These are phyloP conservation scores for Hypoxylon trugodes DNA, from an alignment of 495 filamentous ascomycete genomes.

Conservation along the genomic window DNA sequence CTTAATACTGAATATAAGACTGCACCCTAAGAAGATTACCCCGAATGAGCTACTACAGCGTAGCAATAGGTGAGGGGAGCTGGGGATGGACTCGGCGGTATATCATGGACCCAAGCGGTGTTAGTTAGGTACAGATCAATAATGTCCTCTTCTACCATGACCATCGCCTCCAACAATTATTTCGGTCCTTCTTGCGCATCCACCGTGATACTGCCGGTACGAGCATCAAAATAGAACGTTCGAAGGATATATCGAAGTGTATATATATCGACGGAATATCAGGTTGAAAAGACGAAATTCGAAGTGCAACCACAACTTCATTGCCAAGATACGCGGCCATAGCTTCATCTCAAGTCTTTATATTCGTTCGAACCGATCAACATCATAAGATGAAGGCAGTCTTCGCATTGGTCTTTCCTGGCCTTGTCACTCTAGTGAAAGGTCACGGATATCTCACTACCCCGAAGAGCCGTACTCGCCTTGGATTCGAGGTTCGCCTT, in stretches of 20 bases:
- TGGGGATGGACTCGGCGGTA: conserved; percentile 32
- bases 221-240: no score
- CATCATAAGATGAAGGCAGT: conserved; percentile 34
- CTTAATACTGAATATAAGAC: conserved; percentile 22
- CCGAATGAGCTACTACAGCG: conserved; percentile 10
- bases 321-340: neutral
- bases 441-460: conserved; percentile 61
- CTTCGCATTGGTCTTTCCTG: conserved; percentile 13
- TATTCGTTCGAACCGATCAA: neutral
- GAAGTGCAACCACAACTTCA: conserved; percentile 7
- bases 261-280: conserved; percentile 18
- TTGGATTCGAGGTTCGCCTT: conserved; percentile 54
- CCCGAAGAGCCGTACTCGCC: conserved; percentile 57
- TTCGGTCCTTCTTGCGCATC: conserved; percentile 34
- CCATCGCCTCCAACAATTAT: conserved; percentile 6
- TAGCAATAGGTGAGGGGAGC: conserved; percentile 10
- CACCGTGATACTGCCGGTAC: conserved; percentile 17
- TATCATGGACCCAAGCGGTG: conserved; percentile 3
- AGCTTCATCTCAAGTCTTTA: neutral
- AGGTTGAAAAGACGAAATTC: conserved; percentile 7
- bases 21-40: neutral
- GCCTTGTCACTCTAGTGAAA: conserved; percentile 30
- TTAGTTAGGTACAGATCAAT: conserved; percentile 11
- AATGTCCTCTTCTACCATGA: neutral
- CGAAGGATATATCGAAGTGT: conserved; percentile 6